These are phyloP conservation scores for Candida caryicola DNA, from an alignment of 805 yeast species.

Conservation along the genomic window DNA sequence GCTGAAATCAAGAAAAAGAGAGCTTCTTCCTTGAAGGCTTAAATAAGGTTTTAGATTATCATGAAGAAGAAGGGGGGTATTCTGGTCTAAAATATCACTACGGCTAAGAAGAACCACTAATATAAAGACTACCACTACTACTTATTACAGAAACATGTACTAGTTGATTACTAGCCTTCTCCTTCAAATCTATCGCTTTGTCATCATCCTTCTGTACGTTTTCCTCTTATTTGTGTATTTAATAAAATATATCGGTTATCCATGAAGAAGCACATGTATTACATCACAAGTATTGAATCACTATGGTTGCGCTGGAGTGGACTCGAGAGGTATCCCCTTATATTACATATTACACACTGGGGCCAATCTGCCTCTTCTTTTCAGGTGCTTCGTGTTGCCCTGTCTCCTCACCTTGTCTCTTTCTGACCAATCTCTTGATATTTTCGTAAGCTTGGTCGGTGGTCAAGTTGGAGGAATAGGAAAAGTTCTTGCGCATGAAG, in stretches of 20 bases:
- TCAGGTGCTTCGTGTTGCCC: not conserved
- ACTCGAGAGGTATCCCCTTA: too few species aligned
- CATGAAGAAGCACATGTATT: too few species aligned
- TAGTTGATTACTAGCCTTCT: not conserved
- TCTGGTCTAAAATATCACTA: not conserved
- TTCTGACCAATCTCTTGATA: conserved; percentile 37
- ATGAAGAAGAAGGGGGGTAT: not conserved
- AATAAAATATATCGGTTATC: conserved; percentile 12
- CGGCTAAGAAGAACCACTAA: not conserved
- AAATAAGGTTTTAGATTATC: conserved; percentile 22
- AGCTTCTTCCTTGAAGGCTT: conserved; percentile 97
- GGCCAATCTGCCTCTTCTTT: not conserved
- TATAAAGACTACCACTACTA: not conserved
- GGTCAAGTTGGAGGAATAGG: conserved; percentile 45
- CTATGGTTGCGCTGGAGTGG: too few species aligned
- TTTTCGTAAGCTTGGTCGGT: conserved; percentile 62
- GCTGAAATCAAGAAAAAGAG: conserved; percentile 99
- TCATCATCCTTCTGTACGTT: not conserved
- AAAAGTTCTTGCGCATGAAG: conserved; percentile 55
- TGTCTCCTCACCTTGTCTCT: conserved; percentile 7
- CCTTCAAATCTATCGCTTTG: not conserved
- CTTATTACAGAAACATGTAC: not conserved
- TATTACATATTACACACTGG: too few species aligned
- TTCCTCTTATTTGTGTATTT: conserved; percentile 21
- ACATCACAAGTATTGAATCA: too few species aligned